Base-by-base conservation (phyloP, 2,329 filamentous ascomycete species). In the Xylaria sp. region DNA sequence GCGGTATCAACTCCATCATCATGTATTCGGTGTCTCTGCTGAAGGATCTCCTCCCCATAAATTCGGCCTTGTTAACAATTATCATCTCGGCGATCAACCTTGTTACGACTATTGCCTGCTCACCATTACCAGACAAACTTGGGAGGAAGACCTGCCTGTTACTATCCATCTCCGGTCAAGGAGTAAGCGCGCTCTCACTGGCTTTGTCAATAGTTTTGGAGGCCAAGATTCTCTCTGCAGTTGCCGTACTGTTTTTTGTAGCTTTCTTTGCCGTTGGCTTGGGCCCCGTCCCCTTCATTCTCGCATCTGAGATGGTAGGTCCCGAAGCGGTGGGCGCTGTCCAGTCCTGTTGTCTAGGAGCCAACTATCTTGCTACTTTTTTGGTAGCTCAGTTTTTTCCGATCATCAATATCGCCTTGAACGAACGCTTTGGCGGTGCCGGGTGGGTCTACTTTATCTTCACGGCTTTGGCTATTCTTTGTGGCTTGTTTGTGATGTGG, bases 1-100 rank as follows among this genome's bases (percentile, higher is more conserved):
- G 92, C 67, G 95, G 94, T 56, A 95, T 98, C 83, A 98, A 99
- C 86, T 95, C 92, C 67, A 95, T 98, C 77, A 92, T 98, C 81
- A 98, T 99, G 94, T 99, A 99, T 81, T 97, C 94, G 1, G 96
- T 98, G 6, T 94, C 93, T 0, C 89, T 99, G 0, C 87, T 99
- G 15, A 89, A 92, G 39, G 90, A 90, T 71, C 87, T 98, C 1
- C 87, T 99, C 0, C 92, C 93, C 3, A 89, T 94, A 56, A 94
- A 90, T 70, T 95, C 94, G 0, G 91, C 92, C 0, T 83, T 97
- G 0, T 86, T 99, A 62, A 97, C 95, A 64, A 95, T 98, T 69
- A 82, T 92, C 64, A 94, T 98, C 68, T 97, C 94, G 0, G 86
- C 90, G 13, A 88, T 97, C 78, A 98, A 98, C 81, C 89, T 99